Base-by-base conservation (phyloP, 495 filamentous ascomycete genomes). In the Penicillium turbatum region DNA sequence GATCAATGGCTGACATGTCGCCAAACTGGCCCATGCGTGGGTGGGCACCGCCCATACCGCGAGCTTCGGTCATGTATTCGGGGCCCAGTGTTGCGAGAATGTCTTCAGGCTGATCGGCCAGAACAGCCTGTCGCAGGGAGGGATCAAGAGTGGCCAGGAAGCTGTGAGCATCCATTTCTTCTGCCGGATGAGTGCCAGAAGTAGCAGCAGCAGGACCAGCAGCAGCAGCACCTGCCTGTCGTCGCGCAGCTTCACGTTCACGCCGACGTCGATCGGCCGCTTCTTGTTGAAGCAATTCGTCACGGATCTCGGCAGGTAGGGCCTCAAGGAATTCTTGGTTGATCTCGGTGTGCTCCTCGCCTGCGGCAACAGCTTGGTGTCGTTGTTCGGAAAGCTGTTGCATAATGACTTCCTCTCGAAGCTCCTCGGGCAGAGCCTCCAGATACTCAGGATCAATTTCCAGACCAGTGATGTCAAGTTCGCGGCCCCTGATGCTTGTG, bases 371-470 rank as follows among this genome's bases (percentile, higher is more conserved):
- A 54, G 88, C 88, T 68, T 90, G 81, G 6, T 86, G 85, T 59
- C 93, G 86, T 46, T 92, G 83, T 47, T 92, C 83, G 39, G 86
- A 86, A 55, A 95, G 75, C 48, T 95, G 89, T 40, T 88, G 82
- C 70, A 91, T 89, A 35, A 99, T 86, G 26, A 97, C 93, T 64
- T 99, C 93, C 68, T 97, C 92, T 26, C 93, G 82, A 44, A 97
- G 82, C 36, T 97, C 93, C 53, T 99, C 93, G 0, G 93, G 93
- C 15, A 99, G 76, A 34, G 90, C 95, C 49, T 93, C 89, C 3
- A 99, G 81, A 68, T 95, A 99, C 36, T 90, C 90, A 12, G 88
- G 81, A 61, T 99, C 93, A 53, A 99, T 97, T 53, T 91, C 91
- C 58, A 99, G 80, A 24, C 84, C 87, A 5, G 93, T 97, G 49